Base-by-base conservation (phyloP, 1,284 basidiomycete species). In the Xanthoconium separans region DNA sequence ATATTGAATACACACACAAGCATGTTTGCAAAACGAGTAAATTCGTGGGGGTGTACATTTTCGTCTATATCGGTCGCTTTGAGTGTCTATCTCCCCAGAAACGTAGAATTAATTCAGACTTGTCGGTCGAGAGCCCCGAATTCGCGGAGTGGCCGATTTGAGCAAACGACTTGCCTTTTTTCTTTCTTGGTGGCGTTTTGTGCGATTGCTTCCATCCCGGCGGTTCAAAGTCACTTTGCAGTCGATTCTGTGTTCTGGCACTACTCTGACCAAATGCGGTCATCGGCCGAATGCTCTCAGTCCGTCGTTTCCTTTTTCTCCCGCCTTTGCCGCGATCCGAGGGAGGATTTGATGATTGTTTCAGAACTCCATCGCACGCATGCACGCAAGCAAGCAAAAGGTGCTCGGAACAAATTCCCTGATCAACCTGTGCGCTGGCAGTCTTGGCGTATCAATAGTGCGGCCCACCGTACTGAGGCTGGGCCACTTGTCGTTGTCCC, bases 101-200 rank as follows among this genome's bases (percentile, higher is more conserved):
- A 30, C 18, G 46, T 22, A 33, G 48, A 36, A 56, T 50, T 60
- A 53, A 60, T 40, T 37, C n/a, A 37, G 36, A 37, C n/a, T n/a
- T n/a, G 36, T 39, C 36, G 36, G 22, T 27, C 13, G 46, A 46
- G 54, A 27, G 41, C 24, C 27, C 47, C 30, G 47, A 41, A 16
- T 57, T 63, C 65, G 62, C 63, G 65, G 65, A 67, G 62, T 64
- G 45, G 53, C 37, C 49, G 12, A 61, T 63, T 57, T 12, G 51
- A 65, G 64, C 33, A 36, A 36, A 48, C 43, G 42, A 39, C 42
- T 50, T 33, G 37, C 40, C n/a, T 36, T n/a, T 6, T 36, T 16
- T n/a, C 4, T 9, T 36, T 4, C 34, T 42, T 52, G 33, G 45
- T 51, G 50, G 47, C 30, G 47, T 43, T 55, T 11, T 9, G 40